A percentile compares a stretch with the other conserved stretches of the same genome.
phyloP scores from a whole-genome alignment of 495 filamentous ascomycete species.

The Astrothelium macrocarpum region DNA sequence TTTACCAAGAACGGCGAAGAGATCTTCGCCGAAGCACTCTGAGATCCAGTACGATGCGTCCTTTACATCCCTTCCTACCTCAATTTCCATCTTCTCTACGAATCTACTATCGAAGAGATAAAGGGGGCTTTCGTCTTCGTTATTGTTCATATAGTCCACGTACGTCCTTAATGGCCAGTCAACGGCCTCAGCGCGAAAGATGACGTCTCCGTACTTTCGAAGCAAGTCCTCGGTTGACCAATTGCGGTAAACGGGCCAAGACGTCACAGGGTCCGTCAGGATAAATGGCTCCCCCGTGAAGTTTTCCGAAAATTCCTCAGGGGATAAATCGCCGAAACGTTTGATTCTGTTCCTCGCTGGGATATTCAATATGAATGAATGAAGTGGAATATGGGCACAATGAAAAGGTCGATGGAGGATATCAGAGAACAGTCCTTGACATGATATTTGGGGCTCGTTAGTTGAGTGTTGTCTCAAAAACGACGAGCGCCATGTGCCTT shows the following conservation, averaged over 20 bases:
- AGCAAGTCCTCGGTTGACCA: conserved; percentile 65
- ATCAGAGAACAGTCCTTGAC: conserved; percentile 81
- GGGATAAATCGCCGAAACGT: conserved; percentile 56
- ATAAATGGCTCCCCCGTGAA: conserved; percentile 86
- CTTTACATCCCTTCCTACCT: conserved; percentile 42
- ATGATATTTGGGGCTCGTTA: conserved; percentile 46
- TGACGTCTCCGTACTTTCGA: conserved; percentile 49
- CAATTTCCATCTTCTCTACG: conserved; percentile 74
- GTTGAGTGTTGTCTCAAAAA: conserved; percentile 53
- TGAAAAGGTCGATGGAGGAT: conserved; percentile 83
- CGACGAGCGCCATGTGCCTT: conserved; percentile 78
- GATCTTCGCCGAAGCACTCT: conserved; percentile 75
- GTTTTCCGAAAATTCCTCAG: conserved; percentile 58
- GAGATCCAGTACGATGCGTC: conserved; percentile 72
- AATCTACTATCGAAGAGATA: conserved; percentile 89
- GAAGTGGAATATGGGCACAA: conserved; percentile 65
- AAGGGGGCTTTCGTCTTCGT: conserved; percentile 76
- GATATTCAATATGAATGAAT: conserved; percentile 59
- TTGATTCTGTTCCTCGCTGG: conserved; percentile 63
- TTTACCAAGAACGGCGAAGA: conserved; percentile 71
- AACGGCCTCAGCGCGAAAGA: conserved; percentile 86
- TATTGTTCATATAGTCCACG: conserved; percentile 73
- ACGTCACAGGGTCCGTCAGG: conserved; percentile 69
- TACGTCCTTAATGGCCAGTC: conserved; percentile 82
- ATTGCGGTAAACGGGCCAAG: conserved; percentile 67